phyloP scores from a whole-genome alignment of 139 green algal genomes.

The Parachlorella kessleri region DNA sequence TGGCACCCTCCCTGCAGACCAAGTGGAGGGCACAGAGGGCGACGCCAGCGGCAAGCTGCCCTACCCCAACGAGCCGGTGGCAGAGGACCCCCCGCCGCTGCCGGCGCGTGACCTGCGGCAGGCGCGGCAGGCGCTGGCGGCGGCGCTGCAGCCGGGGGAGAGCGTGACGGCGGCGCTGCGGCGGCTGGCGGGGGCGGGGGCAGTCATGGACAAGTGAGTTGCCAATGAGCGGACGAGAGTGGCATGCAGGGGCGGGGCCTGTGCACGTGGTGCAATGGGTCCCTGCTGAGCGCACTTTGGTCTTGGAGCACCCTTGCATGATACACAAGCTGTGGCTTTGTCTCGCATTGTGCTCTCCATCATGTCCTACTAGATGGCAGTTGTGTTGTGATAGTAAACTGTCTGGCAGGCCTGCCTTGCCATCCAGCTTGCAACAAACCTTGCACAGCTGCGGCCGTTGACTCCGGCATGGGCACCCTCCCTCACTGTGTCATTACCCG shows the following conservation, averaged over 20 bases:
- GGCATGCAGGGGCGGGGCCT: neutral
- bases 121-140: conserved; percentile 24
- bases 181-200: conserved; percentile 18
- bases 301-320: neutral
- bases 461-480: neutral
- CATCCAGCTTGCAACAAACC: conserved; percentile 9
- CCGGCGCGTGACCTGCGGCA: neutral
- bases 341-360: neutral
- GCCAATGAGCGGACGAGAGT: no score
- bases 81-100: conserved; percentile 22
- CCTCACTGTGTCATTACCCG: neutral
- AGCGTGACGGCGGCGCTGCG: conserved; percentile 45
- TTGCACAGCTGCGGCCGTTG: neutral
- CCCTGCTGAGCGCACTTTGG: neutral
- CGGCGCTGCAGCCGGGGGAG: conserved; percentile 52
- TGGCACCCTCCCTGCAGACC: no score
- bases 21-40: conserved; percentile 1
- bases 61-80: conserved; percentile 21
- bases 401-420: neutral
- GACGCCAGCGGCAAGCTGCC: neutral
- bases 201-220: neutral
- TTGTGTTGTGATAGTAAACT: neutral
- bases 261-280: neutral
- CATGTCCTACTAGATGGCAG: neutral
- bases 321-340: neutral